Evolutionary conservation across 1,284 basidiomycete species (phyloP), one percentile per base, ranked within the genome.

Genomic region (Chalciporus sp.): DNA sequence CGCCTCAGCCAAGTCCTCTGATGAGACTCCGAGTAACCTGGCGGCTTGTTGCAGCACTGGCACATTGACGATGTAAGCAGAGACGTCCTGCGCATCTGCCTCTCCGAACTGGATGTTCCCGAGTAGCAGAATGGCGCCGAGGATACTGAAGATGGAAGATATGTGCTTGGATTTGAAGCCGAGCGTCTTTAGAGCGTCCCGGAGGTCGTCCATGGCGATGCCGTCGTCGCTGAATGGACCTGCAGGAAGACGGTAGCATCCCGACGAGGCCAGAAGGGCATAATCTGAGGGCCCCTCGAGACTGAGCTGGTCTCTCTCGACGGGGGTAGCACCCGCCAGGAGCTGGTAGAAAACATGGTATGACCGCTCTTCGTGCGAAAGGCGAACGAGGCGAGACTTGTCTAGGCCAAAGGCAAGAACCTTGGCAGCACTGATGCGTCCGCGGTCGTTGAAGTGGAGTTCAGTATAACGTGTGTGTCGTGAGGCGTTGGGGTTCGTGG

Each of bases 311-410:
- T 94, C 89, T 23, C 93, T 81, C 69, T 97, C 93, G 29, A 84
- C 74, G 10, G 85, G 79, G 2, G 85, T 89, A 14, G 92, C 90
- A 19, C 94, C 94, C 12, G 92, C 90, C n/a, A 96, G 78, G 57
- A 95, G 81, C 72, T 98, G 93, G 76, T 98, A 95, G 72, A 99
- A 96, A 37, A 95, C 82, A 69, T 98, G 94, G 74, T 90, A 98
- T 20, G 92, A 88, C 17, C 95, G 87, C 71, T 97, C 94, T 68
- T 94, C 93, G 55, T 90, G 85, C 2, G 83, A 75, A 43, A 95
- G 84, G 12, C 80, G 79, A 56, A 78, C 80, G 39, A 97, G 78
- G 4, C 94, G 85, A 31, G 85, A 85, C 74, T 95, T 95, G 80
- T 97, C 94, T 41, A 98, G 83, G 4, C 85, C 92, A 64, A 86